A percentile compares a stretch with the other conserved stretches of the same genome.
phyloP scores from a whole-genome alignment of 345 rosid genomes.

The Clarkia xantiana region DNA sequence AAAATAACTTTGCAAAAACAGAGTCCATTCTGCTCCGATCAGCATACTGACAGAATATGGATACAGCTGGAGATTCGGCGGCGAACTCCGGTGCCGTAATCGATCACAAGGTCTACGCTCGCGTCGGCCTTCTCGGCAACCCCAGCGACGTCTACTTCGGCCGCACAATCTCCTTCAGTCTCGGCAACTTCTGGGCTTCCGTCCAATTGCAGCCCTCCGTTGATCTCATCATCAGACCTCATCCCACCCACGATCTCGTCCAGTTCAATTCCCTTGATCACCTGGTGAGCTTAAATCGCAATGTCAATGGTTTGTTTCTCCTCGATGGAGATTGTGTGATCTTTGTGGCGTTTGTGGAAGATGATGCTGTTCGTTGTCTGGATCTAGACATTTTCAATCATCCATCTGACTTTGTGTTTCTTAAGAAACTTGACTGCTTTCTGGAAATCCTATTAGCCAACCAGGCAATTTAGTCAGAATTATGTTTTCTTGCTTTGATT shows the following conservation, averaged over 20 bases:
- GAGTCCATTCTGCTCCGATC: no score
- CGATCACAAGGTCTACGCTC: constrained; percentile 46
- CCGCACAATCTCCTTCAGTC: constrained; percentile 47
- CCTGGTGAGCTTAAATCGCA: constrained; percentile 17
- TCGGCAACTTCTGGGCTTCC: constrained; percentile 64
- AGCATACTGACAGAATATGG: no score
- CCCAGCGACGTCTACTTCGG: constrained; percentile 76
- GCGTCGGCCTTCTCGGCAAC: constrained; percentile 58
- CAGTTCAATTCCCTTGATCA: constrained; percentile 53
- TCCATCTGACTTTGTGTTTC: no score
- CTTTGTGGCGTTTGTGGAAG: neutral
- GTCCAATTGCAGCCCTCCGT: constrained; percentile 53
- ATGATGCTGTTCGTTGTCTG: no score
- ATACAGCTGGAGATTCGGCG: neutral
- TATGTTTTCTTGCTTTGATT: neutral
- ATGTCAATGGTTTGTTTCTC: neutral
- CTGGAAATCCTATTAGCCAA: no score
- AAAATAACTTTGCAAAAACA: no score
- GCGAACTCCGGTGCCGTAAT: constrained; percentile 11
- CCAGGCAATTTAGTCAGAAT: neutral
- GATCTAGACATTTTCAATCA: no score
- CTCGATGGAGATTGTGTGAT: neutral
- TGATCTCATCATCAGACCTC: constrained; percentile 53
- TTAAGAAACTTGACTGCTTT: no score
- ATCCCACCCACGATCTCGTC: constrained; percentile 67